phyloP scores from a whole-genome alignment of 768 basidiomycete genomes.

The Boletus vinaceobasis region DNA sequence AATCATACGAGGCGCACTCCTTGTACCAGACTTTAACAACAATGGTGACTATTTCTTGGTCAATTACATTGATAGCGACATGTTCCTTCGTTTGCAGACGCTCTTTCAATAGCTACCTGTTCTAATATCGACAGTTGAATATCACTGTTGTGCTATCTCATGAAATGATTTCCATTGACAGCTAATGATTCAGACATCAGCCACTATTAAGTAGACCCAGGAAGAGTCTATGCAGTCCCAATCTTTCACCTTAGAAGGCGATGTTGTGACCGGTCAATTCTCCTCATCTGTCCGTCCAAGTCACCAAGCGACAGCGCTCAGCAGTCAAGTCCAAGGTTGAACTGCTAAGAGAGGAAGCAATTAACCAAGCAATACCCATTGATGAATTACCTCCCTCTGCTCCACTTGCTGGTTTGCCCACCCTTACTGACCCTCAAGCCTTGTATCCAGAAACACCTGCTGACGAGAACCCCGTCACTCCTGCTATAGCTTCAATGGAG shows the following conservation, averaged over 20 bases:
- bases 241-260: constrained; percentile 36
- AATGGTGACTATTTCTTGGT: too few relatives aligned
- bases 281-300: constrained; percentile 55
- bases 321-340: constrained; percentile 34
- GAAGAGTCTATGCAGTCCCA: constrained; percentile 30
- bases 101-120: too few relatives aligned
- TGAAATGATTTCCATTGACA: too few relatives aligned
- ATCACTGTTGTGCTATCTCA: too few relatives aligned
- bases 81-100: too few relatives aligned
- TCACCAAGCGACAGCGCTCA: constrained; percentile 50
- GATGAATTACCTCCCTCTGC: constrained; percentile 13
- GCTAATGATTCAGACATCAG: too few relatives aligned
- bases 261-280: constrained; percentile 59
- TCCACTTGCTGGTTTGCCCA: too few relatives aligned
- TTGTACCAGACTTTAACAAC: too few relatives aligned
- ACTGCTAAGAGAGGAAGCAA: constrained; percentile 21
- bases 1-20: too few relatives aligned
- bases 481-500: neutral
- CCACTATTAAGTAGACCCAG: too few relatives aligned
- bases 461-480: neutral
- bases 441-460: constrained; percentile 10
- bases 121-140: too few relatives aligned
- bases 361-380: constrained; percentile 16
- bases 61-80: too few relatives aligned
- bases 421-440: neutral